Base-by-base conservation (phyloP, 768 basidiomycete genomes). In the Peribolospora baueri region DNA sequence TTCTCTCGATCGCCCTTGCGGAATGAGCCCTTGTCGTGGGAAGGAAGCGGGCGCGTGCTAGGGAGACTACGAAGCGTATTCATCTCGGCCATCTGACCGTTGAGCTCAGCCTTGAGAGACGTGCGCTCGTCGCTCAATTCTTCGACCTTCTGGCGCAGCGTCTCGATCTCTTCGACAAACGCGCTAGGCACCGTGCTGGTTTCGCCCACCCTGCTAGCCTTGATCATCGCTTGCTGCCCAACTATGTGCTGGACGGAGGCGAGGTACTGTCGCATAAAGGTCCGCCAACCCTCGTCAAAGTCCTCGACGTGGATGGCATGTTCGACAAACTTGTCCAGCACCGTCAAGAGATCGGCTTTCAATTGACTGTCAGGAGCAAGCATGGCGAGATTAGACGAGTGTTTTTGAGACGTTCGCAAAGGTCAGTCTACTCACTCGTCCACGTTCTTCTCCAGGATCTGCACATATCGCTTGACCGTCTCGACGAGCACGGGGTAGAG, bases 311-410 rank as follows among this genome's bases (percentile, higher is more conserved):
- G 61, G 3, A 71, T 69, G 4, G 76, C 72, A 51, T 80, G 75
- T 54, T 78, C 76, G 9, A 81, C 71, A 59, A 86, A 81, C 46
- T 73, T 75, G 55, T 79, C 76, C 41, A 81, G 59, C 39, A 82
- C 69, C 5, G 72, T 71, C 54, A 83, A 69, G 1, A 76, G 61
- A 56, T 79, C 74, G 3, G 70, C 69, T 63, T 82, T 81, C 46
- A 80, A 68, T 56, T 76, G 71, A n/a, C 82, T 84, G 50, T 8
- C 39, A 48, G 41, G 43, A 14, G 4, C 47, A 42, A 25, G 1
- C 25, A 25, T 25, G 25, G 13, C 10, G 41, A 51, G 52, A 48
- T 45, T 54, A 25, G 8, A 48, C 9, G 9, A 8, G 11, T 5
- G 4, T 41, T 36, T 42, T 38, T 10, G 3, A 42, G 49, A 36